These are phyloP conservation scores for Neofusicoccum cordaticola DNA, from an alignment of 2,329 filamentous ascomycete species.

Conservation along the genomic window DNA sequence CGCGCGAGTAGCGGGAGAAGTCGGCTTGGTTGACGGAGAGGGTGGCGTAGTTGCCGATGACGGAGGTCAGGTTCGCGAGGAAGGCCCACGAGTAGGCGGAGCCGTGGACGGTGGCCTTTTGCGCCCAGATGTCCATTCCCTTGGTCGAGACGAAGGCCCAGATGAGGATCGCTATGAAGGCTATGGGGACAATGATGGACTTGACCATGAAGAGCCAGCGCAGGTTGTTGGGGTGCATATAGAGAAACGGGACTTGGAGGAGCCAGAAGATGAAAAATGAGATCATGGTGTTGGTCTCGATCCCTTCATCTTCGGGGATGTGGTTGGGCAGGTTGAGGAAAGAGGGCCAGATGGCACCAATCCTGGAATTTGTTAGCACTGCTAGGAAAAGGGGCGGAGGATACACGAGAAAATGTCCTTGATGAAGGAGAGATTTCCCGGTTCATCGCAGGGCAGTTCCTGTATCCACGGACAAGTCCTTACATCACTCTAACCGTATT, in stretches of 20 bases:
- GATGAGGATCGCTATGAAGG: slow-evolving; percentile 60
- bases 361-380: slow-evolving; percentile 14
- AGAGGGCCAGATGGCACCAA: slow-evolving; percentile 58
- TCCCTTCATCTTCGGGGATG: slow-evolving; percentile 51
- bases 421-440: background rate
- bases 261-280: slow-evolving; percentile 59
- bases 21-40: slow-evolving; percentile 57
- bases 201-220: slow-evolving; percentile 53
- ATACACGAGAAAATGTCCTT: background rate
- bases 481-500: slow-evolving; percentile 50
- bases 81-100: slow-evolving; percentile 55
- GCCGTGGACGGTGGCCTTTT: slow-evolving; percentile 47
- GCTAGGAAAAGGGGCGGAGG: slow-evolving; percentile 26
- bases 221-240: slow-evolving; percentile 56
- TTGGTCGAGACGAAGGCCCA: slow-evolving; percentile 60
- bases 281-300: slow-evolving; percentile 56
- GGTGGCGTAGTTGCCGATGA: slow-evolving; percentile 52
- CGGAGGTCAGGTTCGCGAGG: slow-evolving; percentile 48
- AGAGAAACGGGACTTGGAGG: slow-evolving; percentile 53
- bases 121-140: slow-evolving; percentile 49
- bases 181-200: slow-evolving; percentile 51
- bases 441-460: no score
- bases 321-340: slow-evolving; percentile 54
- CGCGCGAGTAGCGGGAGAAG: slow-evolving; percentile 54
- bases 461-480: no score